Evolutionary conservation across 2,329 filamentous ascomycete genomes (phyloP).

Genomic region (Xylariaceae sp.): DNA sequence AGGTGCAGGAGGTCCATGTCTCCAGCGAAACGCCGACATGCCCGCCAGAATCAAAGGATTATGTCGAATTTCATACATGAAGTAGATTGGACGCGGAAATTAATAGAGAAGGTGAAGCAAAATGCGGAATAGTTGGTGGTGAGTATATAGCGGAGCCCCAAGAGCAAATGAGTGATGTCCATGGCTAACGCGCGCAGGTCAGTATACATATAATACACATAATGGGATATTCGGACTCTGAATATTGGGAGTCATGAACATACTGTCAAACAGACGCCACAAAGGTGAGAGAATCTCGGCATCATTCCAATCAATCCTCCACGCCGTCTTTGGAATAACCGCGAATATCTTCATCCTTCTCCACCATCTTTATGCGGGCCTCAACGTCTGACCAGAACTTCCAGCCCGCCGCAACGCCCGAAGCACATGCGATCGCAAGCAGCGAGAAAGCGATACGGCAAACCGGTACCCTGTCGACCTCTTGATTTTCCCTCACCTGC

Average conservation of each 20-base stretch:
- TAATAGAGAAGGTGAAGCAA: not conserved
- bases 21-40: constrained; percentile 6
- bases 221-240: too few species aligned
- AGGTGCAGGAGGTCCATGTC: constrained; percentile 33
- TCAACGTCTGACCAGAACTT: not conserved
- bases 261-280: too few species aligned
- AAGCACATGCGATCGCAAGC: not conserved
- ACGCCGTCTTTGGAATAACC: not conserved
- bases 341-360: not conserved
- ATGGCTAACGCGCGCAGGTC: too few species aligned
- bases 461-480: not conserved
- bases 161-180: too few species aligned
- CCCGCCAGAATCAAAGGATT: not conserved
- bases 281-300: too few species aligned
- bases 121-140: too few species aligned
- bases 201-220: too few species aligned
- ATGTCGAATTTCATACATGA: not conserved
- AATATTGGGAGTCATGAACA: too few species aligned
- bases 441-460: not conserved
- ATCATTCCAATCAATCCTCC: not conserved
- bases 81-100: not conserved
- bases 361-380: not conserved
- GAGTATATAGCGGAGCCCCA: too few species aligned
- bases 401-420: not conserved
- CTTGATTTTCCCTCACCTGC: too few species aligned